Base-by-base conservation (phyloP, 768 basidiomycete genomes). In the Clavaria fumosa region DNA sequence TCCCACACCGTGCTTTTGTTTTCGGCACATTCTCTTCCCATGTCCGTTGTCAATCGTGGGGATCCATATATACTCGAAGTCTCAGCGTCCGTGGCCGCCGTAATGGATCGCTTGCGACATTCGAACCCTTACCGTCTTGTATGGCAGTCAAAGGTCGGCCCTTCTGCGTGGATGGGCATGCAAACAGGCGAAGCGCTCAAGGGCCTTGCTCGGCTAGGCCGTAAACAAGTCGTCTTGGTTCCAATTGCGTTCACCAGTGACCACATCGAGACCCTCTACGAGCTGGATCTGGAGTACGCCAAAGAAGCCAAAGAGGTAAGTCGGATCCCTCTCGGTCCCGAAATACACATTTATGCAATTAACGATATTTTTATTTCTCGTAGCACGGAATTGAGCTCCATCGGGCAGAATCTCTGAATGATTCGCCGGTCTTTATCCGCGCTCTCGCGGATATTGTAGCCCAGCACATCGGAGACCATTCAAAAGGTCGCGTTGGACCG, bases 231-330 rank as follows among this genome's bases (percentile, higher is more conserved):
- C 3, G 67, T 96, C 39, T 62, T 97, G 26, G 75, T 99, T 5
- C 95, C 95, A 0, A 90, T 99, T 44, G 95, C 95, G 18, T 99
- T 99, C 62, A 99, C 95, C 10, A 90, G 82, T 54, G 95, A 99
- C 59, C 95, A 99, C 55, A 97, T 99, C 50, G 95, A 99, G 65
- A 99, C 95, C 17, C 64, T 99, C 35, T 97, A 84, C 50, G 95
- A 99, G 61, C 67, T 97, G 35, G 95, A 99, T 56, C 56, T 91
- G 37, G 95, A 99, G 55, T 95, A 97, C 51, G 69, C 69, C 40
- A 78, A 77, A 58, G 91, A 97, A 59, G 95, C 84, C 6, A 70
- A 70, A 54, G 78, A 93, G 74, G 90, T 90, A 48, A 52, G 72
- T 52, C 38, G 40, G 3, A 19, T 33, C 12, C 23, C 23, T 28